phyloP scores from a whole-genome alignment of 306 rosid genomes.

The Gastrolobium bilobum region DNA sequence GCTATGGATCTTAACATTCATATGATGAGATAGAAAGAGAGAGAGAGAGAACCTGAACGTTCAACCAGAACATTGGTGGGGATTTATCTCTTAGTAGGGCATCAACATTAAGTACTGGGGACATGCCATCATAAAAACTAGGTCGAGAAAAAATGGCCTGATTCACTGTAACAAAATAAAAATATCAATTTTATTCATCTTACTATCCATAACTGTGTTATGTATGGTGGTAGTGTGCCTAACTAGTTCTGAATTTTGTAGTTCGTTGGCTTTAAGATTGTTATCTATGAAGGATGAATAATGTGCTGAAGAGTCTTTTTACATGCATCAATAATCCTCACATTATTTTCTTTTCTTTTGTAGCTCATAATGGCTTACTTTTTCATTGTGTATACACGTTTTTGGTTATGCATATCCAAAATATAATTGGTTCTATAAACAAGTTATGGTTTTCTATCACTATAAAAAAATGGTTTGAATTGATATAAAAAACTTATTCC shows the following conservation, averaged over 20 bases:
- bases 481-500: not conserved
- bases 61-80: constrained; percentile 62
- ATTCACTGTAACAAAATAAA: constrained; percentile 55
- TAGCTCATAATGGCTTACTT: not conserved
- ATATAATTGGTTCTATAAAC: not conserved
- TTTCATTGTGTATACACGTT: not conserved
- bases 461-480: not conserved
- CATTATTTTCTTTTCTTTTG: not conserved
- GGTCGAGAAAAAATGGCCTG: constrained; percentile 65
- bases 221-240: not conserved
- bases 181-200: not conserved
- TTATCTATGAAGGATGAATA: not conserved
- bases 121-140: constrained; percentile 52
- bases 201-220: not conserved
- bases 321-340: too few relatives aligned
- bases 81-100: constrained; percentile 50
- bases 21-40: not conserved
- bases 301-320: not conserved
- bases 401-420: not conserved
- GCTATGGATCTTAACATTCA: not conserved
- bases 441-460: too few relatives aligned
- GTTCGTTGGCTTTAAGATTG: not conserved
- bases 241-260: not conserved
- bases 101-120: constrained; percentile 58
- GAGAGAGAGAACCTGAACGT: constrained; percentile 59